Percentiles rank a stretch among this genome's conserved stretches.
Evolutionary conservation across 495 filamentous ascomycete species (phyloP).

Genomic region (Hypoxylon cercidicola): DNA sequence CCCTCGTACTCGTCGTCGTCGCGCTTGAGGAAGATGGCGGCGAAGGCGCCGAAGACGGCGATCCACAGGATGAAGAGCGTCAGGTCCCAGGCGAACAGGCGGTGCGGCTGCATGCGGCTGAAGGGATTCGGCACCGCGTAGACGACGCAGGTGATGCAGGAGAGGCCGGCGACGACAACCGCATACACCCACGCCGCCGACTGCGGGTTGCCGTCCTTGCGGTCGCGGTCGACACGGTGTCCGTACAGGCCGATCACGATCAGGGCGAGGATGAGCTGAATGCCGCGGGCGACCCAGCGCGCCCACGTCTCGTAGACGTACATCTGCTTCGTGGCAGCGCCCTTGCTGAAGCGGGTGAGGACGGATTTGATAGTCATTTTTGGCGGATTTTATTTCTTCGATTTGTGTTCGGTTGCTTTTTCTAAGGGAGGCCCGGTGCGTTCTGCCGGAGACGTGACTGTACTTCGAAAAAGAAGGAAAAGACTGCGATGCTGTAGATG

Average conservation of each 20-base stretch:
- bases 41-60: slow-evolving; percentile 76
- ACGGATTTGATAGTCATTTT: slow-evolving; percentile 42
- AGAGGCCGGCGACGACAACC: slow-evolving; percentile 43
- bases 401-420: background rate
- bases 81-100: slow-evolving; percentile 48
- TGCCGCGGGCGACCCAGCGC: slow-evolving; percentile 43
- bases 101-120: slow-evolving; percentile 36
- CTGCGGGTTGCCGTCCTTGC: slow-evolving; percentile 30
- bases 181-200: slow-evolving; percentile 49
- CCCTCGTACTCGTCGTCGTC: slow-evolving; percentile 58
- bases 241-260: slow-evolving; percentile 49
- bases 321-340: slow-evolving; percentile 45
- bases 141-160: slow-evolving; percentile 45
- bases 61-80: slow-evolving; percentile 66
- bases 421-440: too few relatives aligned
- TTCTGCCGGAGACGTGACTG: background rate
- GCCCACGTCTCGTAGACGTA: slow-evolving; percentile 48
- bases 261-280: slow-evolving; percentile 51
- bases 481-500: background rate
- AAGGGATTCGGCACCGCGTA: slow-evolving; percentile 48
- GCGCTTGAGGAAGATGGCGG: slow-evolving; percentile 70
- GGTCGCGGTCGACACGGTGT: slow-evolving; percentile 43
- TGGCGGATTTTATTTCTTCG: background rate
- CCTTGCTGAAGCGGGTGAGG: slow-evolving; percentile 43
- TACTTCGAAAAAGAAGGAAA: background rate